These are phyloP conservation scores for Nyssa sinensis DNA, from an alignment of 148 eudicot genomes.

Conservation along the genomic window DNA sequence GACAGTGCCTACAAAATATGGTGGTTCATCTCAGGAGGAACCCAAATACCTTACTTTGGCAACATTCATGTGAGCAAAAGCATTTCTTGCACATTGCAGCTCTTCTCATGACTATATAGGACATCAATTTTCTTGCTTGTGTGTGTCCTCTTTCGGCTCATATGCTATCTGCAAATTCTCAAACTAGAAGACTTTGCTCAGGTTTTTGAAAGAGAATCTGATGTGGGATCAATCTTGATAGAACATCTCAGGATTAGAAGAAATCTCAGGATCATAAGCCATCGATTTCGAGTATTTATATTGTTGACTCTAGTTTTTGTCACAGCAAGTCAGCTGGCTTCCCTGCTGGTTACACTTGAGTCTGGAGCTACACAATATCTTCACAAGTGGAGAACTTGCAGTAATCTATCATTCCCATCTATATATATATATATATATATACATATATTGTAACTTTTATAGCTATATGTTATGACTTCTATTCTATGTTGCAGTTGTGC, in stretches of 20 bases:
- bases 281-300: conserved; percentile 74
- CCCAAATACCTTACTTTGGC: conserved; percentile 50
- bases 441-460: neutral
- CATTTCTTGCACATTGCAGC: conserved; percentile 55
- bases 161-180: conserved; percentile 79
- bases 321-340: conserved; percentile 73
- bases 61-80: conserved; percentile 48
- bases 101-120: conserved; percentile 81
- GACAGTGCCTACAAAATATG: conserved; percentile 75
- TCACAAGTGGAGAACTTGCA: conserved; percentile 79
- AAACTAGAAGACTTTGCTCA: conserved; percentile 75
- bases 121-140: conserved; percentile 69
- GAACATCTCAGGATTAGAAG: conserved; percentile 80
- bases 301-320: conserved; percentile 55
- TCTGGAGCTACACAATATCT: conserved; percentile 43
- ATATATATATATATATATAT: no score
- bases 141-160: conserved; percentile 70
- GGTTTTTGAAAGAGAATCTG: conserved; percentile 65
- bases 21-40: conserved; percentile 85
- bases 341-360: conserved; percentile 67
- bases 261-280: conserved; percentile 74
- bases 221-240: conserved; percentile 55
- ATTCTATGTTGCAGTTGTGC: conserved; percentile 51
- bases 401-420: conserved; percentile 33
- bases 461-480: no score